phyloP scores from a whole-genome alignment of 345 rosid genomes.

The Populus simonii region DNA sequence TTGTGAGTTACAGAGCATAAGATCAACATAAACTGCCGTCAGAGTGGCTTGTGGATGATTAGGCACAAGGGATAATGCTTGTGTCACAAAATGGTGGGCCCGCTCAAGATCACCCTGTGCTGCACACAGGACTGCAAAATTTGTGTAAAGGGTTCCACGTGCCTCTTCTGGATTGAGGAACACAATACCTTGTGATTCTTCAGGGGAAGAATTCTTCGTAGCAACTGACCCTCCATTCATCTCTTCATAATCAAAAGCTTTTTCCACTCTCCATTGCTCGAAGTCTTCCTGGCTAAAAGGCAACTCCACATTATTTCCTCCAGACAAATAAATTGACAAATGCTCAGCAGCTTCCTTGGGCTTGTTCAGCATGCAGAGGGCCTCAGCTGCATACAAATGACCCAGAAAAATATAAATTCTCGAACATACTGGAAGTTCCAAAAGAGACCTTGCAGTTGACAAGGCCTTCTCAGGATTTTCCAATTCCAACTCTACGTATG shows the following conservation, averaged over 20 bases:
- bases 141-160: constrained; percentile 68
- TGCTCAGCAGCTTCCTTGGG: constrained; percentile 78
- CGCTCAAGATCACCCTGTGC: constrained; percentile 67
- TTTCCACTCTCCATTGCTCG: constrained; percentile 54
- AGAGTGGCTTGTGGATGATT: constrained; percentile 63
- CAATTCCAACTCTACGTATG: constrained; percentile 84
- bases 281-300: constrained; percentile 74
- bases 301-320: constrained; percentile 50
- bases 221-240: constrained; percentile 39
- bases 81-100: constrained; percentile 56
- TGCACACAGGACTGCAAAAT: constrained; percentile 68
- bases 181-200: constrained; percentile 31
- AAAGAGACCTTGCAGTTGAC: constrained; percentile 59
- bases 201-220: constrained; percentile 29
- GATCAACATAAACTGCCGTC: constrained; percentile 75
- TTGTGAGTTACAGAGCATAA: constrained; percentile 66
- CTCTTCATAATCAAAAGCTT: constrained; percentile 63
- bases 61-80: constrained; percentile 59
- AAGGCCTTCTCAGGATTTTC: constrained; percentile 82
- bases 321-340: constrained; percentile 61
- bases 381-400: constrained; percentile 88
- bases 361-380: constrained; percentile 79
- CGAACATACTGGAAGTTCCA: constrained; percentile 66
- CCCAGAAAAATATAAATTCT: constrained; percentile 71
- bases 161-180: constrained; percentile 88